Evolutionary conservation across 2,329 filamentous ascomycete species (phyloP), one percentile per base, ranked within the genome.

Genomic region (Claviceps africana): DNA sequence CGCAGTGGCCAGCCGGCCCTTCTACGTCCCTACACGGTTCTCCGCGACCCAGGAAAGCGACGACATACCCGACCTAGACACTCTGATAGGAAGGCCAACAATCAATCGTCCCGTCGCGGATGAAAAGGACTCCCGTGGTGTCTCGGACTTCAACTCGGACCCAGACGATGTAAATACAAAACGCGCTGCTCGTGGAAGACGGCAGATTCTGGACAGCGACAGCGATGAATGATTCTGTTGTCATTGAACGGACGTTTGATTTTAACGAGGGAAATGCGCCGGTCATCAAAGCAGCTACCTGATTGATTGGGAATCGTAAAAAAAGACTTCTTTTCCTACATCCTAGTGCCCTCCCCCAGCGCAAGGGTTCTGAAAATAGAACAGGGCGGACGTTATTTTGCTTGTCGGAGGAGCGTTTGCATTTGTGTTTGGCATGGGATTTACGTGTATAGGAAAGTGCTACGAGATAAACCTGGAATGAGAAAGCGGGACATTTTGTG

Each of bases 31-130:
- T 6, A 68, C 66, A 3, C 53, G 62, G 15, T 69, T 73, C 28
- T 59, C 63, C 0, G 62, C 62, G 3, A 71, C 68, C 5, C 70
- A 74, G 51, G 70, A 71, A 6, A 69, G 67, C 48, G 69, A 72
- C 22, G 67, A 62, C 19, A 58, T 69, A 5, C 66, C 67, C 3
- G 67, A 68, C 10, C 49, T 68, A 2, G 65, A 70, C n/a, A 53
- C 54, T 2, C 54, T 67, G 33, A 54, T 63, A 9, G 52, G 53
- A 8, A 11, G 50, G 28, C 31, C 57, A 55, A 48, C 51, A 33
- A 22, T 50, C 44, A 28, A 48, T 28, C 4, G 37, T 39, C 21
- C 42, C 48, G 33, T 44, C 13, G 10, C 33, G 50, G 35, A 19
- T 33, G 57, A 42, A 10, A 22, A 52, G 10, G 25, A 15, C 31